These are phyloP conservation scores for Choricystis sp. DNA, from an alignment of 139 green algal genomes.

Conservation along the genomic window DNA sequence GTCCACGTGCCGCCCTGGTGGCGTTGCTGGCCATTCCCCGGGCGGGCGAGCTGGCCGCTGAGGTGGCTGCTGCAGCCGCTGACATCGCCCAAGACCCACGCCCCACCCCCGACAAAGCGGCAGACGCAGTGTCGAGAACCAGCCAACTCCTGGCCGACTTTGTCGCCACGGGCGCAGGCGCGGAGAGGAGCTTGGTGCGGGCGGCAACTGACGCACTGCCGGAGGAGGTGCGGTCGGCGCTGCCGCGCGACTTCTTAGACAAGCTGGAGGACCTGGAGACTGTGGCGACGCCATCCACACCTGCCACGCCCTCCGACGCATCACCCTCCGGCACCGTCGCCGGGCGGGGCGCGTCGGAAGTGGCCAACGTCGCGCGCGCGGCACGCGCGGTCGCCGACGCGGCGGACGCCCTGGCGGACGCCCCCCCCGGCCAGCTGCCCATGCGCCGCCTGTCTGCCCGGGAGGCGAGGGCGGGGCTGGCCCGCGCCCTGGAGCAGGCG, in stretches of 20 bases:
- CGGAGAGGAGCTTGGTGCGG: constrained; percentile 35
- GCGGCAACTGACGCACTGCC: neutral
- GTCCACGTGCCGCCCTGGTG: constrained; percentile 25
- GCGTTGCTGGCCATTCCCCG: constrained; percentile 26
- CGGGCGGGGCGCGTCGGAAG: constrained; percentile 24
- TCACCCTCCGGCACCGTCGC: neutral
- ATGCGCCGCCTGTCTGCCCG: constrained; percentile 33
- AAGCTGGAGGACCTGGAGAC: neutral
- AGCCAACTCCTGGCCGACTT: constrained; percentile 16
- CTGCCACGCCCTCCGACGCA: neutral
- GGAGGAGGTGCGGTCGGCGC: constrained; percentile 1
- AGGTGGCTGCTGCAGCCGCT: neutral
- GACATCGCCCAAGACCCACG: neutral
- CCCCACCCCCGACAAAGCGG: neutral
- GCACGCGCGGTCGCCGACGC: constrained; percentile 22
- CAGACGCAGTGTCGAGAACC: neutral
- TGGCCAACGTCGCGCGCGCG: constrained; percentile 31
- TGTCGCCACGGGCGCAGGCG: constrained; percentile 29
- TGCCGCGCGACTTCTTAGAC: constrained; percentile 3
- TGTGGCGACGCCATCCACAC: neutral
- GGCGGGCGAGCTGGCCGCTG: constrained; percentile 28
- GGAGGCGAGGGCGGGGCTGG: constrained; percentile 33
- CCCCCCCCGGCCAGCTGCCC: constrained; percentile 9
- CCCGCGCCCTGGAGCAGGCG: constrained; percentile 21
- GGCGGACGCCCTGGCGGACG: constrained; percentile 30